phyloP scores from a whole-genome alignment of 225 moss, liverwort and hornwort species.

The Antitrichia curtipendula region DNA sequence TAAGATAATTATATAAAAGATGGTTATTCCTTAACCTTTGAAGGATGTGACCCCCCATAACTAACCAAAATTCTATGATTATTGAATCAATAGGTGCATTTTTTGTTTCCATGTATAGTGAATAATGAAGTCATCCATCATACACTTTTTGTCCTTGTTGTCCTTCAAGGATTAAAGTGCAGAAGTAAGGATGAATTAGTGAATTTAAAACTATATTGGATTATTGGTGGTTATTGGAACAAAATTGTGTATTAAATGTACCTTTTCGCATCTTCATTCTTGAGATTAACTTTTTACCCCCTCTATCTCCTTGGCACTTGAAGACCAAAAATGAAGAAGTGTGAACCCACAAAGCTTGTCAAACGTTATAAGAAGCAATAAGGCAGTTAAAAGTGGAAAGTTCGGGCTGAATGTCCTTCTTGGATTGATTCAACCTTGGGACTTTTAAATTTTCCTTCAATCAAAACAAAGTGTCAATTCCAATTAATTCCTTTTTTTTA shows the following conservation, averaged over 20 bases:
- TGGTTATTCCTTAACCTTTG: no score
- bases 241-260: neutral
- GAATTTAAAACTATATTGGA: neutral
- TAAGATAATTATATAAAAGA: no score
- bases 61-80: no score
- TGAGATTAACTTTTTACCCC: neutral
- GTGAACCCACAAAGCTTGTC: neutral
- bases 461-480: neutral
- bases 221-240: neutral
- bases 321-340: neutral
- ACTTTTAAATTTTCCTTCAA: neutral
- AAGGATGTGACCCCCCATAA: no score
- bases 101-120: no score
- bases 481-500: fast-evolving
- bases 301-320: neutral
- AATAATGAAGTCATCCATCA: no score
- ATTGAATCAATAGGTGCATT: no score
- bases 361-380: neutral
- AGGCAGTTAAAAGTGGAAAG: neutral
- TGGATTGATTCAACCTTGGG: neutral
- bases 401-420: neutral
- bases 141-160: no score
- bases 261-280: neutral
- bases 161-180: no score
- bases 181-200: neutral